These are phyloP conservation scores for Aspergillus unguis DNA, from an alignment of 2,329 filamentous ascomycete species.

Conservation along the genomic window DNA sequence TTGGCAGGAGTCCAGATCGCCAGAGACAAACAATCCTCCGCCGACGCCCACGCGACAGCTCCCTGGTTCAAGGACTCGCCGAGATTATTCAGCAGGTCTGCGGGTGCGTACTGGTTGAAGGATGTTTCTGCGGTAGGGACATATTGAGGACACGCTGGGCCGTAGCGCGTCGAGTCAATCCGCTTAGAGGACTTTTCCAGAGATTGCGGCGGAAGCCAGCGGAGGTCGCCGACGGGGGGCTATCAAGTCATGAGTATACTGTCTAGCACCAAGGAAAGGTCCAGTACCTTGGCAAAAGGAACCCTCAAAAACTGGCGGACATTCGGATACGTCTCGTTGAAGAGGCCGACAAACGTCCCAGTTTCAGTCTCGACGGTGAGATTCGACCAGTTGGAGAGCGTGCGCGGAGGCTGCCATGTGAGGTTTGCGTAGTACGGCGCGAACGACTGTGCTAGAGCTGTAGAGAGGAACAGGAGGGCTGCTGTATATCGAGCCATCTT, in stretches of 20 bases:
- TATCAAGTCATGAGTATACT: neutral
- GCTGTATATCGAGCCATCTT: no score
- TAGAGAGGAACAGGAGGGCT: no score
- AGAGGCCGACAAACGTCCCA: no score
- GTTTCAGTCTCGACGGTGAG: no score
- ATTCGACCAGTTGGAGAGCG: no score
- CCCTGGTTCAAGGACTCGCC: neutral
- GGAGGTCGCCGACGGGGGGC: neutral
- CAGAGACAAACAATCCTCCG: neutral
- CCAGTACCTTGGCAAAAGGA: no score
- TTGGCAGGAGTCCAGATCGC: neutral
- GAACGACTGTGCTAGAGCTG: no score
- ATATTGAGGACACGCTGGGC: neutral
- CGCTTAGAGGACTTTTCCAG: neutral
- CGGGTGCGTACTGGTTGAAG: neutral
- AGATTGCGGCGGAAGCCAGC: neutral
- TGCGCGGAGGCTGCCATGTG: no score
- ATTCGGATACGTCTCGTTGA: no score
- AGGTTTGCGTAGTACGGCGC: no score
- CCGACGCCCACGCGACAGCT: neutral
- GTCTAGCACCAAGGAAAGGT: no score
- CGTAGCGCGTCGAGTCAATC: neutral
- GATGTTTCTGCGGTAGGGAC: neutral
- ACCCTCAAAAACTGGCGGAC: no score
- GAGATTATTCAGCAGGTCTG: neutral